Percentiles rank a stretch among this genome's conserved stretches.
Evolutionary conservation across 257 asterid species (phyloP).

Genomic region (Fraxinus excelsior): DNA sequence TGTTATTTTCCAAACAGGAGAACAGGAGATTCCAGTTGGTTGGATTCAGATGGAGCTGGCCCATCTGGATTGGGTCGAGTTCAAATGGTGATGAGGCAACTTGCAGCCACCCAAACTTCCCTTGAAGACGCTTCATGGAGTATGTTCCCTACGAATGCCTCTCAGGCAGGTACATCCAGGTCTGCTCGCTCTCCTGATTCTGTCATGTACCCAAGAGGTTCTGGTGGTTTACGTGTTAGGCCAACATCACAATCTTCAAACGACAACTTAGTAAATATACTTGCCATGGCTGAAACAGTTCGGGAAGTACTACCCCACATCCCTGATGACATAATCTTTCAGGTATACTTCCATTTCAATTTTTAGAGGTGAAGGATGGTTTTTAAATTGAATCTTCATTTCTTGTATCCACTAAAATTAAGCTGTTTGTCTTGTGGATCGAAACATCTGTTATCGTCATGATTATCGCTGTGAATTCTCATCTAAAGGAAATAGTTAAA

Average conservation of each 20-base stretch:
- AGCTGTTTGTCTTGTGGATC: neutral
- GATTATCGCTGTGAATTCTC: no score
- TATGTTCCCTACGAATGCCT: conserved; percentile 61
- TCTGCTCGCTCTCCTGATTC: conserved; percentile 47
- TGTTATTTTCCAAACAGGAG: conserved; percentile 39
- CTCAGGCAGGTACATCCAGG: conserved; percentile 74
- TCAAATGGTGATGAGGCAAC: conserved; percentile 92
- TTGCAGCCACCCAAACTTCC: conserved; percentile 56
- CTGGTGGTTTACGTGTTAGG: conserved; percentile 54
- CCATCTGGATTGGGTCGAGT: conserved; percentile 75
- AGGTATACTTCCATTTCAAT: conserved; percentile 43
- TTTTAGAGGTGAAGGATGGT: neutral
- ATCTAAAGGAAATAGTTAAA: neutral
- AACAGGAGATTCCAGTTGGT: conserved; percentile 69
- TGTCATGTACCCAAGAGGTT: conserved; percentile 36
- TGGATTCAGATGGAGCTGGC: conserved; percentile 70
- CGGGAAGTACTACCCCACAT: conserved; percentile 81
- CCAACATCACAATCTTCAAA: conserved; percentile 40
- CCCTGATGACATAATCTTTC: conserved; percentile 70
- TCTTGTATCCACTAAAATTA: neutral
- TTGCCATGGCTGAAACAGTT: conserved; percentile 79
- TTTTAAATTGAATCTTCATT: neutral
- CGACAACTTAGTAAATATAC: conserved; percentile 52
- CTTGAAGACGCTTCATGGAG: conserved; percentile 77
- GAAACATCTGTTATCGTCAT: no score